Conservation (phyloP, 2,329 filamentous ascomycete genomes). For the Colletotrichum sp. region DNA sequence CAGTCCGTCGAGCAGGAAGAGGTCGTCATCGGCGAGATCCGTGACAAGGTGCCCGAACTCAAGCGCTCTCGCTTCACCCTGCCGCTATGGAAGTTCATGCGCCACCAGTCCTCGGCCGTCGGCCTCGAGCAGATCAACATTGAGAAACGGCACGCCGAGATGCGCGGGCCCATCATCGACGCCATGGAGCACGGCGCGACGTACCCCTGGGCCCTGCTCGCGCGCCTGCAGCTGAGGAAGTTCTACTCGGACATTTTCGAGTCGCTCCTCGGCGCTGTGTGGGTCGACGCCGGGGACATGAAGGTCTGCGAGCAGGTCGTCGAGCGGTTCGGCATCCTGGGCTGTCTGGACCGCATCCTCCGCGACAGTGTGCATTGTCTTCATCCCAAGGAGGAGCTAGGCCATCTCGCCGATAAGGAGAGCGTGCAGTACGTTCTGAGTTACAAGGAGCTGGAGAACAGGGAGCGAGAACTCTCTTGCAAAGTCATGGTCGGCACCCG, state of each 20-base stretch:
- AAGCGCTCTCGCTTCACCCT: constrained; percentile 25
- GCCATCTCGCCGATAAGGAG: constrained; percentile 56
- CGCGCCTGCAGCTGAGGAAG: constrained; percentile 71
- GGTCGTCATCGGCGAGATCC: constrained; percentile 15
- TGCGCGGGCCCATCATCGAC: constrained; percentile 53
- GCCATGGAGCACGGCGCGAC: constrained; percentile 53
- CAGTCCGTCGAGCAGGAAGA: constrained; percentile 33
- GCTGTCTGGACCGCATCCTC: constrained; percentile 67
- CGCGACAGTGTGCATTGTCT: constrained; percentile 59
- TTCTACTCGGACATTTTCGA: constrained; percentile 87
- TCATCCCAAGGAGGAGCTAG: constrained; percentile 74
- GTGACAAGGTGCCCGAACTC: constrained; percentile 19
- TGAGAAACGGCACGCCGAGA: constrained; percentile 47
- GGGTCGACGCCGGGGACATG: constrained; percentile 76
- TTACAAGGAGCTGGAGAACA: constrained; percentile 21
- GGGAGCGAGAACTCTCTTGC: constrained; percentile 44
- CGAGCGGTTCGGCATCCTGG: constrained; percentile 67
- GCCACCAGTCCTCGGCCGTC: constrained; percentile 58
- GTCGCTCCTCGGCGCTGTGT: constrained; percentile 80
- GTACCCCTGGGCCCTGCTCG: constrained; percentile 82
- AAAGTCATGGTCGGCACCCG: constrained; percentile 53
- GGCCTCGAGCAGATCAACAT: constrained; percentile 48
- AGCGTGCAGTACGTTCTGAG: constrained; percentile 59
- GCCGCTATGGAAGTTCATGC: constrained; percentile 74
- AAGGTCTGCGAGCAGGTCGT: constrained; percentile 65